Base-by-base conservation (phyloP, 441 rosid genomes). In the Dalechampia spathulata region DNA sequence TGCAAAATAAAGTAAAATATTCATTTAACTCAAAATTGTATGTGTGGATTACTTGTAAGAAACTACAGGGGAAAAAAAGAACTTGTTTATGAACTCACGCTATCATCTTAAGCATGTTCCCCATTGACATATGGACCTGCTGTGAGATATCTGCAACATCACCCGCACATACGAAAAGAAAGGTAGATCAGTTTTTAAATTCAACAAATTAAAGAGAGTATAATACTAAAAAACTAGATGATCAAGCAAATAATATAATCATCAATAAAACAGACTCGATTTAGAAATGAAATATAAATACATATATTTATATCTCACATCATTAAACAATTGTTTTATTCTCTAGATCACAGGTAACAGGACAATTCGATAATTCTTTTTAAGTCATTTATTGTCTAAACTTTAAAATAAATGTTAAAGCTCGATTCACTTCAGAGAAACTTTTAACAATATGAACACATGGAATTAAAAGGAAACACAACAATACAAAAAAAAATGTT, bases 101-200 rank as follows among this genome's bases (percentile, higher is more conserved):
- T 47, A 71, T 84, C 90, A 82, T 70, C 80, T 85, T 89, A 56
- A 92, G 90, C 95, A 86, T 83, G 63, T 69, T 81, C 62, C 61
- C 90, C 96, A 85, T 81, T 45, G 76, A 85, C 73, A 59, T 66
- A 74, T 92, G 86, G 51, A 75, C 84, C 70, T 82, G 86, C 66
- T 83, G 96, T 15, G 92, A 85, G 82, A 78, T 63, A 70, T 92
- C 99, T 86, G 83, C 65, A 62, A 11, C 22, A 19, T 38, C n/a
- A n/a, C n/a, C n/a, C n/a, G n/a, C n/a, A n/a, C n/a, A n/a, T n/a
- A n/a, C n/a, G 51, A 38, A 49, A 21, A 49, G 57, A 19, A 12
- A 21, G 26, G 19, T 14, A 20, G 13, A 9, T 20, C 17, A 48
- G 19, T 30, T 12, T n/a, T n/a, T n/a, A n/a, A 44, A 17, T 28